Evolutionary conservation across 2,329 filamentous ascomycete genomes (phyloP).

Genomic region (Nemania bipapillata): DNA sequence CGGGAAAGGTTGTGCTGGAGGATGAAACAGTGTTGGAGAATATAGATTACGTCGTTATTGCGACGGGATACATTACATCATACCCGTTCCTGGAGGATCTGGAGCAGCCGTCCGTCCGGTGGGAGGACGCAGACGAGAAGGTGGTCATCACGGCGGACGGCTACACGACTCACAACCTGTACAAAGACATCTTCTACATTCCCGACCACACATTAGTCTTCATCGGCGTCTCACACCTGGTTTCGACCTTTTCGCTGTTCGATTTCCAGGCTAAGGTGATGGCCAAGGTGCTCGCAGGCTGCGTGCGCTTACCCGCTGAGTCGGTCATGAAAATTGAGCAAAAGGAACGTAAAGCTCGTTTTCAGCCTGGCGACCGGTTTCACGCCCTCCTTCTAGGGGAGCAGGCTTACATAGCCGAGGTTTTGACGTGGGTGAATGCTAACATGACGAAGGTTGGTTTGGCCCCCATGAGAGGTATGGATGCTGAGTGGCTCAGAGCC

Average conservation of each 20-base stretch:
- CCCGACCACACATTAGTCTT: slow-evolving; percentile 71
- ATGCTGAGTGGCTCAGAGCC: slow-evolving; percentile 49
- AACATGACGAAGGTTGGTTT: slow-evolving; percentile 42
- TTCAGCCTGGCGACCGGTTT: slow-evolving; percentile 53
- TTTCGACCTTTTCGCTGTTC: slow-evolving; percentile 74
- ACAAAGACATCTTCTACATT: slow-evolving; percentile 78
- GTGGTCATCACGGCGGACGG: slow-evolving; percentile 72
- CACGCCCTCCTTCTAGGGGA: slow-evolving; percentile 53
- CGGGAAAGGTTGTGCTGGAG: slow-evolving; percentile 62
- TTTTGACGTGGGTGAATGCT: slow-evolving; percentile 48
- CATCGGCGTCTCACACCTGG: slow-evolving; percentile 72
- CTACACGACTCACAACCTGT: slow-evolving; percentile 71
- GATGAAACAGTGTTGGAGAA: slow-evolving; percentile 63
- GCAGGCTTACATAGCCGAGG: slow-evolving; percentile 51
- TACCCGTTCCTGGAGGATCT: slow-evolving; percentile 71
- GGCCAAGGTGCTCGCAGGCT: slow-evolving; percentile 66
- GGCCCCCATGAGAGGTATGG: slow-evolving; percentile 49
- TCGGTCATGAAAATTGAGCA: slow-evolving; percentile 55
- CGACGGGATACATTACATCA: slow-evolving; percentile 75
- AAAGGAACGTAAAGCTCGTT: slow-evolving; percentile 44
- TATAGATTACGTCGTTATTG: slow-evolving; percentile 71
- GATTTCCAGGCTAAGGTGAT: slow-evolving; percentile 75
- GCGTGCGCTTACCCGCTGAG: slow-evolving; percentile 58
- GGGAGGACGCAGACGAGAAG: slow-evolving; percentile 61
- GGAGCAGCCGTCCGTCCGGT: slow-evolving; percentile 55